Base-by-base conservation (phyloP, 2,329 filamentous ascomycete species). In the Trichoderma sp. region DNA sequence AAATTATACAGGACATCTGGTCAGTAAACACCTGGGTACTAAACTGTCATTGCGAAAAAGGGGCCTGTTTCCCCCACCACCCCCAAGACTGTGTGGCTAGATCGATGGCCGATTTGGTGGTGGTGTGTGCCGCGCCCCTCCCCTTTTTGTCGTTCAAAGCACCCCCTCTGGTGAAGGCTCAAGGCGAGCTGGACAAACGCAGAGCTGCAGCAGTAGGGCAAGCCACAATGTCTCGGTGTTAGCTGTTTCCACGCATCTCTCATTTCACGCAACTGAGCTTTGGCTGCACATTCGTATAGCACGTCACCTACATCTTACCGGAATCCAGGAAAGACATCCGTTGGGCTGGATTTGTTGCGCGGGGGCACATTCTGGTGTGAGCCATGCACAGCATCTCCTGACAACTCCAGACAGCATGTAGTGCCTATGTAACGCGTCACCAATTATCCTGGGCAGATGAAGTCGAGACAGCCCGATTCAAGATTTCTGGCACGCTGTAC, bases 361-460 rank as follows among this genome's bases (percentile, higher is more conserved):
- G 63, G 65, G 56, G 40, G 21, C 55, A 40, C 65, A 24, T 29
- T 31, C 35, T 60, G 31, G 19, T 62, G 65, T 57, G 57, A 35
- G 65, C 43, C 65, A 68, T 68, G 65, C 65, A 68, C 56, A 31
- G 57, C 56, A 61, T 68, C 57, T 61, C 43, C 31, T 60, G 37
- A 40, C 61, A 55, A 55, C 10, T 49, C 21, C 4, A 49, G 58
- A 61, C 40, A 13, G 27, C n/a, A 61, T n/a, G 24, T 33, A 35
- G 37, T 14, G 19, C 56, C 47, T 40, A 21, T 27, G 27, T 52
- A 21, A 43, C 65, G 33, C 65, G 19, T 68, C 55, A 43, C 43
- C 40, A 61, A 14, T 24, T 61, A 31, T 57, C 49, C 65, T 61
- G 58, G 47, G 43, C 56, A 55, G 35, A 47, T 8, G 37, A 60